phyloP scores from a whole-genome alignment of 1,139 yeast species.

The Groenewaldozyma auringiensis region DNA sequence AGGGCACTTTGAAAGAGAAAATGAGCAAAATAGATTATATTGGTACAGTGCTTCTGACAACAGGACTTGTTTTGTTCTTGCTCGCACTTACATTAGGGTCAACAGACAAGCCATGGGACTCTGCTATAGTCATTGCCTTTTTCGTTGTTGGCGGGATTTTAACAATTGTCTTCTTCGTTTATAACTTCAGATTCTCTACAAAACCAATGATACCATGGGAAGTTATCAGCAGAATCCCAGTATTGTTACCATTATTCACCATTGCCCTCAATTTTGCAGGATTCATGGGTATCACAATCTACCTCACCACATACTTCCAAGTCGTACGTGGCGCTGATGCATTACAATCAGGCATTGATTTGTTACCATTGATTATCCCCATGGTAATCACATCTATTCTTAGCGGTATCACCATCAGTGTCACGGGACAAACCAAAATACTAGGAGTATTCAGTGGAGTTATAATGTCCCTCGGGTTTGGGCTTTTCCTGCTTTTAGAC shows the following conservation, averaged over 20 bases:
- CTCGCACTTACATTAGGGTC: conserved; percentile 47
- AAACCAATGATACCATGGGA: conserved; percentile 41
- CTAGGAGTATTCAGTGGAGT: conserved; percentile 36
- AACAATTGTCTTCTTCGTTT: conserved; percentile 36
- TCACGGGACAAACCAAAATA: conserved; percentile 43
- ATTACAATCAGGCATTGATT: conserved; percentile 50
- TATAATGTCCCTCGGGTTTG: conserved; percentile 39
- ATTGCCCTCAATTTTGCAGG: conserved; percentile 38
- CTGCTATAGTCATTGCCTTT: conserved; percentile 48
- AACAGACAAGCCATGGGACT: conserved; percentile 39
- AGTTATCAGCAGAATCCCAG: conserved; percentile 35
- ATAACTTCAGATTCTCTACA: conserved; percentile 42
- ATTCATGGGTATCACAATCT: conserved; percentile 41
- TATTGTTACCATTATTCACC: conserved; percentile 35
- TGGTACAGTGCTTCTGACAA: conserved; percentile 39
- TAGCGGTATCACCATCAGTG: conserved; percentile 42
- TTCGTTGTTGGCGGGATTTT: conserved; percentile 49
- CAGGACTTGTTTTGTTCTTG: conserved; percentile 40
- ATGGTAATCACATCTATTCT: conserved; percentile 42
- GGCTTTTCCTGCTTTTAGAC: conserved; percentile 39
- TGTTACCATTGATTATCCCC: conserved; percentile 48
- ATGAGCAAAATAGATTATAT: conserved; percentile 41
- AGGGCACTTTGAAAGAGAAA: conserved; percentile 37
- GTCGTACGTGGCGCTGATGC: conserved; percentile 43
- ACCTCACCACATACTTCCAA: conserved; percentile 51